Evolutionary conservation across 768 basidiomycete genomes (phyloP), one percentile per base, ranked within the genome.

Genomic region (Vararia minispora): DNA sequence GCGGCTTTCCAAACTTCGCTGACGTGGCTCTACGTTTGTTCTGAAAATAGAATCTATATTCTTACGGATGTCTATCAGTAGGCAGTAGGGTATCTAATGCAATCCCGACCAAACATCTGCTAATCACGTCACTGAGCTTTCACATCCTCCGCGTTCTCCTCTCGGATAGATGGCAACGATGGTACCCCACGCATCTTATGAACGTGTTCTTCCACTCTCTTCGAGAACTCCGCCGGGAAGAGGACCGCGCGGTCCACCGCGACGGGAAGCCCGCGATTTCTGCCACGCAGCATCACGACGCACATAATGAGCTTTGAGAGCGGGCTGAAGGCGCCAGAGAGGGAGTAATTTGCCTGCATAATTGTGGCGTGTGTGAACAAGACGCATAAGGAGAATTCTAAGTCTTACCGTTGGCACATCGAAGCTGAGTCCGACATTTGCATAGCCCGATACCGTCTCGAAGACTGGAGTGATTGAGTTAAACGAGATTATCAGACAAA

Each of bases 221-320:
- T 6, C 37, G 29, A 22, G 21, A 39, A 46, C 26, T 42, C 45
- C 16, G 27, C 39, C 2, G 41, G 45, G 9, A 46, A 24, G 9
- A 42, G 16, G n/a, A 45, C 37, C 11, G 79, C 76, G 37, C 76
- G 65, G 57, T 80, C 77, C 13, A 82, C 68, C 3, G 77, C 77
- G 9, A 79, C 71, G 24, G 78, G 78, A 3, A 81, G 48, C 2
- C 81, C 82, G 47, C 82, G 66, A 56, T 85, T 82, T 11, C 81
- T 62, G 0, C 82, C 81, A 33, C 84, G 72, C 28, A 88, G 72
- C 85, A 90, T 88, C 42, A 88, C 76, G 14, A 70, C 61, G 36
- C 74, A 72, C 27, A 87, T 56, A 10, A 88, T 71, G 4, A 88
- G 55, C 55, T 86, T 89, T 2, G 81, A 83, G 3, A 86, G 53